Base-by-base conservation (phyloP, 2,329 filamentous ascomycete genomes). In the Clonostachys rhizophaga region DNA sequence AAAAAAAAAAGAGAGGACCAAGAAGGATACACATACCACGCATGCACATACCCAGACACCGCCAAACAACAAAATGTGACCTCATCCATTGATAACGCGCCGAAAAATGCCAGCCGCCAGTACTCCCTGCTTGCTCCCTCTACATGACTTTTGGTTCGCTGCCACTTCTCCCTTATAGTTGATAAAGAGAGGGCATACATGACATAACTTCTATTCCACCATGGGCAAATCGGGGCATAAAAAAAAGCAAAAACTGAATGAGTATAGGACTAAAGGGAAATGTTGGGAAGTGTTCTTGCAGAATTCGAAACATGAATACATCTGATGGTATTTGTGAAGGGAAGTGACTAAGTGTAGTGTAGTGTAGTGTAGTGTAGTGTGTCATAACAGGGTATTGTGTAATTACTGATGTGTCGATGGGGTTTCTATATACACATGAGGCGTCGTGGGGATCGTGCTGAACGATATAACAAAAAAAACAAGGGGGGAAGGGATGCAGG, bases 111-210 rank as follows among this genome's bases (percentile, higher is more conserved):
- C n/a, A 17, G 17, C 43, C 36, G 17, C 17, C 8, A 42, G 33
- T 42, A 42, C 40, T 50, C 45, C 59, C 61, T 65, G 24, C 24
- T 30, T 30, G 4, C 24, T 30, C 24, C 24, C 44, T 55, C 65
- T 69, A 69, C 66, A 69, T 68, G 66, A 69, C 52, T 68, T 68
- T 47, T 49, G 24, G 17, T 67, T 65, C 51, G 30, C 40, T 44
- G 60, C 65, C 62, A 54, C 57, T 58, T 60, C 59, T 58, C 55
- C 56, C 39, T 47, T 37, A 11, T 14, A 10, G 9, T 18, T 17
- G 12, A 18, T 18, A 35, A 18, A 9, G 42, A 34, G 42, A 30
- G 37, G 20, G 24, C 20, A 39, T 49, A 49, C 47, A 49, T 46
- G 47, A 49, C 12, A 18, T 37, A 36, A 18, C 40, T 43, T 65